A percentile compares a stretch with the other conserved stretches of the same genome.
These are phyloP conservation scores for Diversispora eburnea DNA, from an alignment of 192 early-diverging fungal species.

Conservation along the genomic window DNA sequence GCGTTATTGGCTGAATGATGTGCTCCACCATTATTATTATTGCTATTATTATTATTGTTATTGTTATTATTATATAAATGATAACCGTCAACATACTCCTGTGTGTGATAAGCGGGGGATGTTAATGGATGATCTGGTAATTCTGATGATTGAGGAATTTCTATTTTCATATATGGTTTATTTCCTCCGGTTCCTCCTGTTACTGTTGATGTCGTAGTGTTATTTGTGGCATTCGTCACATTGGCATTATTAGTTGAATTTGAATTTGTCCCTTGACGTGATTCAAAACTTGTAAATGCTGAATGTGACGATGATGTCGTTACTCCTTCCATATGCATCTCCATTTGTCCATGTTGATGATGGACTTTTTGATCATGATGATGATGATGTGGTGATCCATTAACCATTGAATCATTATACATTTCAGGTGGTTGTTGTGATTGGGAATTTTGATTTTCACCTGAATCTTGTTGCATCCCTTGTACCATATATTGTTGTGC, in stretches of 20 bases:
- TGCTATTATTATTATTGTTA: no score
- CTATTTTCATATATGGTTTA: constrained; percentile 22
- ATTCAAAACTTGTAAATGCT: constrained; percentile 30
- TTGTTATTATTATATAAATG: constrained; percentile 1
- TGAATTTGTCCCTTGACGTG: constrained; percentile 18
- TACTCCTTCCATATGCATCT: constrained; percentile 31
- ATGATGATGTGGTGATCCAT: constrained; percentile 7
- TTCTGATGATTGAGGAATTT: constrained; percentile 28
- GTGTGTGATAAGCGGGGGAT: constrained; percentile 23
- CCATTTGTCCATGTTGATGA: constrained; percentile 21
- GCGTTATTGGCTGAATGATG: constrained; percentile 13
- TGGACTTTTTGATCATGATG: constrained; percentile 27
- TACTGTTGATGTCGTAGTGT: no score
- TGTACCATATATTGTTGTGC: constrained; percentile 39
- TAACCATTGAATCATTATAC: constrained; percentile 19
- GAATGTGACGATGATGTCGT: constrained; percentile 22
- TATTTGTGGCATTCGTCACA: no score
- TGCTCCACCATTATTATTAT: no score
- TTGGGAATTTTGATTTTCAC: constrained; percentile 32
- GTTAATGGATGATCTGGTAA: constrained; percentile 26
- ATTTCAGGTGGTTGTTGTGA: constrained; percentile 26
- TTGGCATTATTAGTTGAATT: neutral
- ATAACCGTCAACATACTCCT: constrained; percentile 24
- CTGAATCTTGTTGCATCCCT: constrained; percentile 36
- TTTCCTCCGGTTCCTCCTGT: neutral